Conservation (phyloP, 768 basidiomycete genomes). For the Amanita subjunquillea region DNA sequence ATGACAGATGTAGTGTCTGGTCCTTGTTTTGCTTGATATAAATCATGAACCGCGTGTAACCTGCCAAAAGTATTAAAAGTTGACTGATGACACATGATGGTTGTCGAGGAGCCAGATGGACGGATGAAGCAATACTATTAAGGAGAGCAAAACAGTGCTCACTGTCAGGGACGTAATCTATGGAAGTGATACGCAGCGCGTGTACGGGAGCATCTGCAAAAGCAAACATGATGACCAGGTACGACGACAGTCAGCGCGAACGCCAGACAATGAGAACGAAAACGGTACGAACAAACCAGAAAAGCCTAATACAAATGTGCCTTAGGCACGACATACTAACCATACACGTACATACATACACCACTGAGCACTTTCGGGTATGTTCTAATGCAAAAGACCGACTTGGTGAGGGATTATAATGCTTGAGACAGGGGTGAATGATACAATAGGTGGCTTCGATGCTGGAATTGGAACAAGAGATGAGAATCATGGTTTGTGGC, state of each 20-base stretch:
- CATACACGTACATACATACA: constrained; percentile 7
- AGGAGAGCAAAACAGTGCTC: background rate
- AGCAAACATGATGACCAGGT: background rate
- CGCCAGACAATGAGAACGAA: background rate
- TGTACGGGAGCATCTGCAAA: constrained; percentile 2
- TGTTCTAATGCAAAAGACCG: background rate
- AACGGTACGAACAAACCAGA: background rate
- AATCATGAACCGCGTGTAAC: background rate
- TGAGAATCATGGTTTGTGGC: background rate
- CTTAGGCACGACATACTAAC: background rate
- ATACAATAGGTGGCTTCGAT: constrained; percentile 2
- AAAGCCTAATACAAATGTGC: constrained; percentile 2
- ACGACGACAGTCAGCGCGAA: background rate
- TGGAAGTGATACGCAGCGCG: background rate
- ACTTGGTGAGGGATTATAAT: background rate
- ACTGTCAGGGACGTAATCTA: background rate
- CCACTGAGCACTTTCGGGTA: background rate
- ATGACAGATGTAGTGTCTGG: background rate
- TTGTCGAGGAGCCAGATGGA: too few relatives aligned
- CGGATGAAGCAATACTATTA: background rate
- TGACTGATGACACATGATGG: too few relatives aligned
- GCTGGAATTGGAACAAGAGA: constrained; percentile 4
- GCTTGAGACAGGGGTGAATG: background rate
- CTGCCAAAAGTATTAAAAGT: too few relatives aligned
- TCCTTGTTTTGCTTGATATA: background rate